A percentile compares a stretch with the other conserved stretches of the same genome.
phyloP scores from a whole-genome alignment of 2,329 filamentous ascomycete genomes.

The Penicillium sp. region DNA sequence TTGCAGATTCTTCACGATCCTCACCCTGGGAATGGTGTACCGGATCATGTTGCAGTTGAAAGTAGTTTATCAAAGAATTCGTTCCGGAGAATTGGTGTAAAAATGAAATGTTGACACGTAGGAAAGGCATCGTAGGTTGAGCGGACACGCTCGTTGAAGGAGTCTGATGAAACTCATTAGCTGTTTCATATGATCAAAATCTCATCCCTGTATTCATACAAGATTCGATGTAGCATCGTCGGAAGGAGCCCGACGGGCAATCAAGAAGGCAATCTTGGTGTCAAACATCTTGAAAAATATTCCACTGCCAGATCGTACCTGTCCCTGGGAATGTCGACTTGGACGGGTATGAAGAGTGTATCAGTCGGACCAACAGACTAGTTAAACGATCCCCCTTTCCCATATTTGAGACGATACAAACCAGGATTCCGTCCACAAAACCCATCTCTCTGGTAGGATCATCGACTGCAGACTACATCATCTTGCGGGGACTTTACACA shows the following conservation, averaged over 20 bases:
- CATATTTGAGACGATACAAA: background rate
- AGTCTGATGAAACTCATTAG: background rate
- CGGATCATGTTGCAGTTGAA: background rate
- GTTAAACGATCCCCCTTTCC: background rate
- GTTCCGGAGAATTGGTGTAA: background rate
- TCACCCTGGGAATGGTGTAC: background rate
- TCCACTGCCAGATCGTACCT: background rate
- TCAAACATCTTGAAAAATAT: slow-evolving; percentile 1
- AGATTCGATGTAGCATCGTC: background rate
- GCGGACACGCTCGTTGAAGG: background rate
- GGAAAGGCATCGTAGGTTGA: background rate
- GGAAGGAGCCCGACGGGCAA: background rate
- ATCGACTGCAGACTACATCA: background rate
- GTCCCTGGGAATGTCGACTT: background rate
- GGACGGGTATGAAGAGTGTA: background rate
- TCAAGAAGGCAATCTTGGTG: slow-evolving; percentile 8
- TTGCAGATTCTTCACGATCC: background rate
- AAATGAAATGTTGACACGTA: background rate
- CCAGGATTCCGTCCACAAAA: background rate
- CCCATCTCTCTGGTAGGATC: background rate
- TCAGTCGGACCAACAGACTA: background rate
- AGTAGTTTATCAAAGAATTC: background rate
- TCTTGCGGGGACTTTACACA: background rate
- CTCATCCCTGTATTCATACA: background rate
- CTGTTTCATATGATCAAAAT: background rate